phyloP scores from a whole-genome alignment of 1,284 basidiomycete genomes.

The Naganishia liquefaciens region DNA sequence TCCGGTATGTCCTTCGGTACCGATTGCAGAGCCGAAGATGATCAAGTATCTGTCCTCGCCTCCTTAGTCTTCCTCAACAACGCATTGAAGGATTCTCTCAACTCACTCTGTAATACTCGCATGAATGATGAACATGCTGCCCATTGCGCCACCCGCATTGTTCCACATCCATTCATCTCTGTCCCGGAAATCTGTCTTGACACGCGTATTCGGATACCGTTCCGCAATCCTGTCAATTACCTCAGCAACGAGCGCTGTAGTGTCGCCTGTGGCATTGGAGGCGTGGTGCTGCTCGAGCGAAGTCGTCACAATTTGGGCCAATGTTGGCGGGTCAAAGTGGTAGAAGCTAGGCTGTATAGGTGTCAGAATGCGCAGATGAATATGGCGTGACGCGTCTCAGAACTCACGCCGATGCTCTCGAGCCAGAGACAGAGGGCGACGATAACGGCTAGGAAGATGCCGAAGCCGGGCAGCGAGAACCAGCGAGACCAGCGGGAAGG shows the following conservation, averaged over 20 bases:
- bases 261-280: constrained; percentile 37
- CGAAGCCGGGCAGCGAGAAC: constrained; percentile 30
- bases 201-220: constrained; percentile 62
- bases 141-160: constrained; percentile 99
- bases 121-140: constrained; percentile 91
- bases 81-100: not conserved
- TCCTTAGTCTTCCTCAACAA: not conserved
- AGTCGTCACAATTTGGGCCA: constrained; percentile 70
- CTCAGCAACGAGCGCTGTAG: constrained; percentile 65
- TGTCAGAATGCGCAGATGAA: not conserved
- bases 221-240: constrained; percentile 72
- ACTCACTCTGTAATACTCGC: constrained; percentile 91
- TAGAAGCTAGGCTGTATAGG: constrained; percentile 62
- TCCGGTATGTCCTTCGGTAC: constrained; percentile 94
- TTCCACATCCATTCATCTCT: constrained; percentile 87
- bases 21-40: constrained; percentile 93
- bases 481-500: constrained; percentile 10
- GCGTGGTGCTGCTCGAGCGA: constrained; percentile 62
- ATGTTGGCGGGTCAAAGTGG: constrained; percentile 65
- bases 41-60: constrained; percentile 57
- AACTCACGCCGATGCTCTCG: constrained; percentile 44
- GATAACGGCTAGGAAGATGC: constrained; percentile 37
- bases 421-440: constrained; percentile 39
- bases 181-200: constrained; percentile 64
- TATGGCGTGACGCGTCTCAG: too few relatives aligned